Evolutionary conservation across 495 filamentous ascomycete genomes (phyloP), one percentile per base, ranked within the genome.

Genomic region (Aspergillus carlsbadensis): DNA sequence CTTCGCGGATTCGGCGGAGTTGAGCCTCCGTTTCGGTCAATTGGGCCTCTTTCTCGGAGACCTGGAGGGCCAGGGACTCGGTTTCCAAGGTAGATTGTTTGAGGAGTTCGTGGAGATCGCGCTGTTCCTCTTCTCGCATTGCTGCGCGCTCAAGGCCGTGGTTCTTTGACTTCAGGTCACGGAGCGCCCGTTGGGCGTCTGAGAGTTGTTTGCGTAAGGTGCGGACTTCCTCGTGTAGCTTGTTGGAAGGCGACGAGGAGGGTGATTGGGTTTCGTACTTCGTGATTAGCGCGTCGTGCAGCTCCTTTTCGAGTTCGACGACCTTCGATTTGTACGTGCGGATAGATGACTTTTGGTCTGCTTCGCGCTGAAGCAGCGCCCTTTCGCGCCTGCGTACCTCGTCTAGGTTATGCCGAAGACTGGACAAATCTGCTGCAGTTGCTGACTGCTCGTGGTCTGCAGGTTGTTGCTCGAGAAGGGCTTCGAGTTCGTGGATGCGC

Each of bases 51-150:
- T 78, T 70, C 14, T 80, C 75, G 0, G 75, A 74, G 14, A 86
- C 69, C 62, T 84, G 79, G n/a, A 83, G 65, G 35, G 82, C 77
- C 13, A 88, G 70, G 13, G 87, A 74, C 63, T 89, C 86, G 15
- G 83, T 81, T 58, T 87, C 82, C 2, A 87, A 72, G 40, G 84
- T 88, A n/a, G 86, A 80, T 17, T 77, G 76, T 62, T 85, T 87
- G 45, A 89, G 78, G 29, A 84, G 70, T 43, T 86, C 82, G 55
- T 87, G 84, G 11, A 89, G 76, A 53, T 88, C 86, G 50, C 76
- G 77, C 34, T 85, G 83, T 58, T 88, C 86, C 57, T 85, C 81
- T 17, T 81, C 78, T 41, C 63, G 64, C 68, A 78, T 74, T 6
- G 67, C 73, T 6, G 70, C 69, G 36, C 74, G 76, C 51, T 81